phyloP scores from a whole-genome alignment of 2,329 filamentous ascomycete genomes.

The Arthroderma uncinatum region DNA sequence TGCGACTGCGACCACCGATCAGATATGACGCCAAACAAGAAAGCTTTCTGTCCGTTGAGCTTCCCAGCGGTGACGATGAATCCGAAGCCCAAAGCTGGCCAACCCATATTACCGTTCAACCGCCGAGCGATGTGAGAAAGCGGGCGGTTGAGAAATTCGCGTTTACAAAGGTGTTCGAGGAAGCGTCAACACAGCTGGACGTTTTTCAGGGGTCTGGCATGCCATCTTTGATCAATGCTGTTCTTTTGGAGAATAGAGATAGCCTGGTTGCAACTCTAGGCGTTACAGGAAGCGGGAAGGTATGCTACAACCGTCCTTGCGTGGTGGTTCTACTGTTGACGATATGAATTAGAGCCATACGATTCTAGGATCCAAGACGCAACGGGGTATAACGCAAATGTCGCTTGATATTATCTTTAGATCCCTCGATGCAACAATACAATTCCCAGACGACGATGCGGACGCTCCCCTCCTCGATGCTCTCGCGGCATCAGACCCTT shows the following conservation, averaged over 20 bases:
- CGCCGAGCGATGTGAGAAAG: slow-evolving; percentile 70
- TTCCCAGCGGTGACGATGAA: slow-evolving; percentile 30
- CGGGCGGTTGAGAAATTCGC: slow-evolving; percentile 86
- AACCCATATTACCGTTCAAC: slow-evolving; percentile 65
- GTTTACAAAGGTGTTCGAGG: slow-evolving; percentile 88
- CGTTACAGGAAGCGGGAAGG: slow-evolving; percentile 93
- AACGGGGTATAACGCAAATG: slow-evolving; percentile 85
- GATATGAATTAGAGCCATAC: slow-evolving; percentile 64
- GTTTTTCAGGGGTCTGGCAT: slow-evolving; percentile 74
- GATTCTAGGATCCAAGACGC: slow-evolving; percentile 74
- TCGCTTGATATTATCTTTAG: slow-evolving; percentile 81
- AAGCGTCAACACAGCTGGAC: slow-evolving; percentile 72
- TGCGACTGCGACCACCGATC: slow-evolving; percentile 65
- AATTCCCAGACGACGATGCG: slow-evolving; percentile 44
- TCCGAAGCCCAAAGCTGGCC: slow-evolving; percentile 34
- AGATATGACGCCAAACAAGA: slow-evolving; percentile 22
- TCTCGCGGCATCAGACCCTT: slow-evolving; percentile 63
- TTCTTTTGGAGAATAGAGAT: slow-evolving; percentile 74
- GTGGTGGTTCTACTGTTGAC: neutral
- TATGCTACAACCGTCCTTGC: slow-evolving; percentile 28
- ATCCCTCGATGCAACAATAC: slow-evolving; percentile 61
- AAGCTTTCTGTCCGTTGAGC: slow-evolving; percentile 57
- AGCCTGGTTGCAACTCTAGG: slow-evolving; percentile 83
- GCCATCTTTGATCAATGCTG: slow-evolving; percentile 64
- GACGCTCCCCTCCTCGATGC: slow-evolving; percentile 58